Conservation (phyloP, 1,284 basidiomycete species). For the Sanghuangporus weigelae region DNA sequence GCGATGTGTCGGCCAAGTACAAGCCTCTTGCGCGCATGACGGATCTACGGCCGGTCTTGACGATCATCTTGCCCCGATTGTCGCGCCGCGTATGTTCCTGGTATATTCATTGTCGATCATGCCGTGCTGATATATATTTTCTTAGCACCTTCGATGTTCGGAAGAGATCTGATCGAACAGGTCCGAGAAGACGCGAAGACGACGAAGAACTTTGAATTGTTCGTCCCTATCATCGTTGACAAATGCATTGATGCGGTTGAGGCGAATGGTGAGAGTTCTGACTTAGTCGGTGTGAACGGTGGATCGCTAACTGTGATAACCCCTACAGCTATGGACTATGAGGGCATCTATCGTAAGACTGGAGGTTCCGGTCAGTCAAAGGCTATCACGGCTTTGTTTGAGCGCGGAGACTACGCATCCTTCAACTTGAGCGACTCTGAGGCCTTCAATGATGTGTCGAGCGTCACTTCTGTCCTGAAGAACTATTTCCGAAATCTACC, state of each 20-base stretch:
- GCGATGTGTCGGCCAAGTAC: constrained; percentile 61
- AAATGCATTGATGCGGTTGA: constrained; percentile 96
- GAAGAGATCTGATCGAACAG: constrained; percentile 82
- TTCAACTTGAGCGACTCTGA: constrained; percentile 89
- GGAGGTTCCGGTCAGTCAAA: constrained; percentile 92
- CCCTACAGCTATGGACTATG: constrained; percentile 75
- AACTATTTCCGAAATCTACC: constrained; percentile 93
- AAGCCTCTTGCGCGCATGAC: constrained; percentile 52
- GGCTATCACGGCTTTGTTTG: constrained; percentile 91
- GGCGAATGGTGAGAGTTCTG: constrained; percentile 53
- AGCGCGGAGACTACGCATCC: constrained; percentile 80
- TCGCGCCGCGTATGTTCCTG: constrained; percentile 45
- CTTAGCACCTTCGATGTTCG: constrained; percentile 85
- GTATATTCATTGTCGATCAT: constrained; percentile 4
- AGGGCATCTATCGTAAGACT: constrained; percentile 96
- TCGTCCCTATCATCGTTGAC: constrained; percentile 86
- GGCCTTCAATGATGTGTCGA: constrained; percentile 95
- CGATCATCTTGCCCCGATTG: constrained; percentile 33
- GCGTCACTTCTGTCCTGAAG: constrained; percentile 95
- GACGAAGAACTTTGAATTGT: constrained; percentile 37
- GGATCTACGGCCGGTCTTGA: constrained; percentile 28
- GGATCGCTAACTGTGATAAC: not conserved
- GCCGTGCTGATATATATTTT: not conserved
- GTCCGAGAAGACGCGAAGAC: constrained; percentile 66
- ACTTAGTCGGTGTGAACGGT: not conserved